phyloP scores from a whole-genome alignment of 192 early-diverging fungal genomes.

The Backusella tarrabulga region DNA sequence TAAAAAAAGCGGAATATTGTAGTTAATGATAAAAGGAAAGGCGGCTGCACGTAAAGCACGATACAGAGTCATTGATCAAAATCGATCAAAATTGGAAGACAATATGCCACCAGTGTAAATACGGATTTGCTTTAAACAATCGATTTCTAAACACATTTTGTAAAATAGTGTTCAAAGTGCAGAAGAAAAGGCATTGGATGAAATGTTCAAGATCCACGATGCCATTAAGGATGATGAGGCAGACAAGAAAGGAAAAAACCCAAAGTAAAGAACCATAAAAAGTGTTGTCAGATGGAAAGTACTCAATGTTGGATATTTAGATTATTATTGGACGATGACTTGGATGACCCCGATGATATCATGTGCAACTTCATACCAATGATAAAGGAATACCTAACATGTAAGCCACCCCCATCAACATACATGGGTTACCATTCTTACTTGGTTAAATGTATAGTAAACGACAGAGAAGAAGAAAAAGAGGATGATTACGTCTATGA shows the following conservation, averaged over 20 bases:
- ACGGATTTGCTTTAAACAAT: too few species aligned
- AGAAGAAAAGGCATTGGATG: slow-evolving; percentile 38
- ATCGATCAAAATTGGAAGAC: slow-evolving; percentile 24
- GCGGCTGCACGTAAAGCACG: slow-evolving; percentile 38
- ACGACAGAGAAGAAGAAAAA: slow-evolving; percentile 14
- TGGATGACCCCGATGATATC: slow-evolving; percentile 45
- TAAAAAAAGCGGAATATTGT: neutral
- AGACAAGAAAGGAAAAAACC: slow-evolving; percentile 19
- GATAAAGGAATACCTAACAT: slow-evolving; percentile 62
- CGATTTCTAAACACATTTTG: neutral
- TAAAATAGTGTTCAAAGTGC: slow-evolving; percentile 29
- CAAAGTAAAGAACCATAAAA: slow-evolving; percentile 33
- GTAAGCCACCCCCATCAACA: slow-evolving; percentile 23
- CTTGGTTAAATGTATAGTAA: neutral
- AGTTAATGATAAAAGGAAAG: neutral
- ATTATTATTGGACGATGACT: slow-evolving; percentile 22
- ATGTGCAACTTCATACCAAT: slow-evolving; percentile 70
- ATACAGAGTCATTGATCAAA: slow-evolving; percentile 50
- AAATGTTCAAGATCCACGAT: slow-evolving; percentile 63
- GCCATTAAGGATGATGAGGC: slow-evolving; percentile 57
- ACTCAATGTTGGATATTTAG: neutral
- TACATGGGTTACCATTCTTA: neutral
- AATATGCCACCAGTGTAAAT: slow-evolving; percentile 26
- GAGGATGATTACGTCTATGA: slow-evolving; percentile 75
- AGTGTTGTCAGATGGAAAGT: neutral